phyloP scores from a whole-genome alignment of 306 rosid genomes.

The Quercus dentata region DNA sequence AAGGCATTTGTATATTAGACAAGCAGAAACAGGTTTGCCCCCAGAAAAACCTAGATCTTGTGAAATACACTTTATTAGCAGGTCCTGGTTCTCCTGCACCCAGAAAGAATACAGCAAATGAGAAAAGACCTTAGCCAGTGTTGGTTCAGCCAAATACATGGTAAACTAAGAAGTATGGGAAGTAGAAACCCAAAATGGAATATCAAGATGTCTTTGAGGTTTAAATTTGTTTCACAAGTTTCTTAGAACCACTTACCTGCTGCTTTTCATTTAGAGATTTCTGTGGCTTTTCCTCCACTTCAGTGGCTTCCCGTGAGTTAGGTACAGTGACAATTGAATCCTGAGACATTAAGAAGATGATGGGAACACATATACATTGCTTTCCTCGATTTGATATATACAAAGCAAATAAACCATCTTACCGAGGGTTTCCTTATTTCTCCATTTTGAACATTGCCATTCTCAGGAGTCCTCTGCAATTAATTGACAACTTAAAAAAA shows the following conservation, averaged over 20 bases:
- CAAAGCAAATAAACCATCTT: conserved; percentile 36
- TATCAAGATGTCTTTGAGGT: conserved; percentile 13
- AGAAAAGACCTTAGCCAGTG: not conserved
- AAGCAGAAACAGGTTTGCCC: conserved; percentile 82
- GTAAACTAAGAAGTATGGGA: not conserved
- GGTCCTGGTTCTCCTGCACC: conserved; percentile 94
- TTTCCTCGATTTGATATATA: not conserved
- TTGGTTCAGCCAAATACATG: too few relatives aligned
- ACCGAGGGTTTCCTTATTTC: conserved; percentile 61
- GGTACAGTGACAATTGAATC: conserved; percentile 73
- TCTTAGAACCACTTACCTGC: conserved; percentile 59
- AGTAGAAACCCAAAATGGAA: conserved; percentile 12
- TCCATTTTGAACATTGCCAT: conserved; percentile 77
- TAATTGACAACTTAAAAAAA: conserved; percentile 24
- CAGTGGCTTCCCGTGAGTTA: conserved; percentile 75
- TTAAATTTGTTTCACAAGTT: conserved; percentile 17
- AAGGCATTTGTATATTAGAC: conserved; percentile 94
- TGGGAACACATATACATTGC: conserved; percentile 3
- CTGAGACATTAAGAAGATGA: conserved; percentile 31
- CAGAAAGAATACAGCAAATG: conserved; percentile 20
- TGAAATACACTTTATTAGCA: conserved; percentile 75
- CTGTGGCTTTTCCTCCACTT: conserved; percentile 96
- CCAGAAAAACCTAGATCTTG: conserved; percentile 97
- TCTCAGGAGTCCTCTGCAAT: conserved; percentile 91
- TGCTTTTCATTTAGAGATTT: conserved; percentile 98